Percentiles rank a stretch among this genome's conserved stretches.
phyloP scores from a whole-genome alignment of 129 eudicot species.

The sunflower (Helianthus annuus) region HanXRQr2.0-SUNRISE NC_035436.2:179928835-179929334 shows the following conservation, averaged over 20 bases:
- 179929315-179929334: constrained; percentile 15
- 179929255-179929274: constrained; percentile 80
- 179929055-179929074: constrained; percentile 83
- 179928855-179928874: constrained; percentile 87
- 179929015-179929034: constrained; percentile 18
- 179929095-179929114: constrained; percentile 91
- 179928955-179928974: constrained; percentile 8
- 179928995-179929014: constrained; percentile 7
- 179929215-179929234: constrained; percentile 96
- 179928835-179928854: constrained; percentile 32
- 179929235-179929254: constrained; percentile 78
- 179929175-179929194: constrained; percentile 6
- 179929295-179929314: constrained; percentile 77
- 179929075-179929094: constrained; percentile 93
- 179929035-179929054: constrained; percentile 42
- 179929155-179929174: not conserved
- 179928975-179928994: not conserved
- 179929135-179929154: not conserved
- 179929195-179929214: constrained; percentile 77
- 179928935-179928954: constrained; percentile 45
- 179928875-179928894: constrained; percentile 95
- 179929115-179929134: constrained; percentile 79
- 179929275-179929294: constrained; percentile 83
- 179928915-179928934: constrained; percentile 45
- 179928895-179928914: constrained; percentile 83